Base-by-base conservation (phyloP, 805 yeast species). In the Spathaspora hagerdaliae region DNA sequence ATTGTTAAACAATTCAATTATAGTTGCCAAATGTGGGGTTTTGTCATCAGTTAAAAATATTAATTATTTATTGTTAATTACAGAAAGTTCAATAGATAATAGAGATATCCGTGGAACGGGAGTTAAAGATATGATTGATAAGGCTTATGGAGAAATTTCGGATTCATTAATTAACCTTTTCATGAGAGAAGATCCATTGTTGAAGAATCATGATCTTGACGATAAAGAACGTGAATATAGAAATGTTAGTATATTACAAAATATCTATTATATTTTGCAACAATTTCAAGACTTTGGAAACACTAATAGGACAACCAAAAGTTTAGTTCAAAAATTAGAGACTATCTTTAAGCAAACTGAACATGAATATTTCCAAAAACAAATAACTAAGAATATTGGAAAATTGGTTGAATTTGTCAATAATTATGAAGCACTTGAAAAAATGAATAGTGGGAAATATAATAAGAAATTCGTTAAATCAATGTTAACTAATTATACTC, bases 371-470 rank as follows among this genome's bases (percentile, higher is more conserved):
- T 68, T 69, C 57, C 61, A 60, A 41, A 60, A 58, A 51, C 51
- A 65, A 12, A 49, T 69, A 24, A 56, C 57, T 45, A 72, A 82
- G 39, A 72, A 81, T 24, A 72, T 89, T 55, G 92, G 94, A 0
- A 85, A 84, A 55, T 55, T 90, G 41, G 67, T 79, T 12, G 81
- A 78, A 27, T 84, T 87, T 59, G 77, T 89, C 2, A 73, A 74
- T 36, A 87, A 83, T 32, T 78, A 82, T 36, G 85, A 83, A 47
- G 73, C 77, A 2, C 59, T 82, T 10, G 60, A 70, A 3, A 72
- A 64, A 26, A 64, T 73, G 14, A 74, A 74, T 48, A 82, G 81
- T 13, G 77, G 73, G 53, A 83, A 85, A 9, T 85, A 82, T 52
- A 82, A 80, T 54, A 76, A 74, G 59, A 75, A 77, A 31, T 76